These are phyloP conservation scores for Diaporthe aspalathi DNA, from an alignment of 2,329 filamentous ascomycete genomes.

Conservation along the genomic window DNA sequence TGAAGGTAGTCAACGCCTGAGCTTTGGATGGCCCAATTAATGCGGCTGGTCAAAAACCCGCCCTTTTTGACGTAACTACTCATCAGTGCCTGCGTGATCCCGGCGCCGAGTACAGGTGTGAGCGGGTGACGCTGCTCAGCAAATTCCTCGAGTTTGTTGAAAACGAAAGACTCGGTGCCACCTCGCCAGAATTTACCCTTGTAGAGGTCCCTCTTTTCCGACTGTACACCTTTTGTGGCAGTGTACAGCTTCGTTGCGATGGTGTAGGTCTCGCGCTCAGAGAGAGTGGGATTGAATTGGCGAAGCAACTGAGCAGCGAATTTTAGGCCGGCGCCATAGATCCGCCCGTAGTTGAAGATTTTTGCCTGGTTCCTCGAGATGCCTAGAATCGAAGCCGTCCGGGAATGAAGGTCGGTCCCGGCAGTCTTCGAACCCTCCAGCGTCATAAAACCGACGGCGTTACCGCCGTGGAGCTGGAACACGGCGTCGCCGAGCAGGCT, in stretches of 20 bases:
- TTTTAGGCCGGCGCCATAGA: conserved; percentile 96
- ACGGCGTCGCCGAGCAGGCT: conserved; percentile 94
- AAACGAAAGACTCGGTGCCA: conserved; percentile 96
- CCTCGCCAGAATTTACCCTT: conserved; percentile 91
- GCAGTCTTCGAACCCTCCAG: conserved; percentile 94
- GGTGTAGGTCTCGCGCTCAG: conserved; percentile 80
- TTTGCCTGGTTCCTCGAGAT: conserved; percentile 97
- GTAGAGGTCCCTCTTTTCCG: conserved; percentile 76
- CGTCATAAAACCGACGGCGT: conserved; percentile 99
- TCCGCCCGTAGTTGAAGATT: conserved; percentile 98
- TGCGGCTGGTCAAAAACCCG: conserved; percentile 93
- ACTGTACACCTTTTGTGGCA: conserved; percentile 91
- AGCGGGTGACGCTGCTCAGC: conserved; percentile 92
- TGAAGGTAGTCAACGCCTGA: conserved; percentile 98
- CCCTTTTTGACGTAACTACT: conserved; percentile 87
- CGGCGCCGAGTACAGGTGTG: conserved; percentile 92
- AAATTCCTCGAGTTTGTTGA: conserved; percentile 98
- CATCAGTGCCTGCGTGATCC: conserved; percentile 96
- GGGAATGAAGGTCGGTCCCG: conserved; percentile 93
- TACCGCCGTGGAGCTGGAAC: conserved; percentile 94
- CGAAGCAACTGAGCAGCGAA: conserved; percentile 91
- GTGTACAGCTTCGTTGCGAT: conserved; percentile 86
- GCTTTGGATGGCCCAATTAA: conserved; percentile 99
- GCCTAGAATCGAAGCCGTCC: conserved; percentile 89
- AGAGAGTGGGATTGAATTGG: conserved; percentile 90